Evolutionary conservation across 2,329 filamentous ascomycete genomes (phyloP), one percentile per base, ranked within the genome.

Genomic region (Tolypocladium guangdongense): DNA sequence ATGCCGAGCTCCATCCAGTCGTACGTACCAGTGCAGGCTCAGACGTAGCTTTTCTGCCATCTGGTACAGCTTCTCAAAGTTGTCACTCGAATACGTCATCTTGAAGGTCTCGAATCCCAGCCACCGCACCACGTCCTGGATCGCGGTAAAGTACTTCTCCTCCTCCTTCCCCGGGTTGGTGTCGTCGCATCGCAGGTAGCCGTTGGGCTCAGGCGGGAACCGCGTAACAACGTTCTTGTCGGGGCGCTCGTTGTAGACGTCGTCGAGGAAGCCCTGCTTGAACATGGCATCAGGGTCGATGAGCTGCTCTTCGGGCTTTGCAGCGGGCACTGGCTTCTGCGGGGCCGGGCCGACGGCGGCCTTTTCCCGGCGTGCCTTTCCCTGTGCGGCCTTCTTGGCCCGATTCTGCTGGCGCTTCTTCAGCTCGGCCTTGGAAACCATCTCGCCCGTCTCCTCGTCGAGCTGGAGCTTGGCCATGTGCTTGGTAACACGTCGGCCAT

Each of bases 101-200:
- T 63, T 62, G 56, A 57, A 62, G 0, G 65, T 64, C n/a, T 62
- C 59, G 45, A 67, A 67, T 32, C 85, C 87, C 7, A 96, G 76
- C 93, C 93, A 97, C 60, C 78, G 72, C 50, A 96, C 80, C 66
- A 92, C 90, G 57, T 96, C 90, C 63, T 89, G 77, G 60, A 97
- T 97, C n/a, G 89, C 87, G 12, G 79, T 81, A 65, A 95, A 95
- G 70, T 91, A 97, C 55, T 86, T 79, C 70, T 95, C 88, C 67
- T 96, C 88, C 68, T 97, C 93, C 49, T 88, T 88, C 59, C 91
- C 89, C 1, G 93, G 93, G 68, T 97, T 97, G 16, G 93, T 97
- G 63, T 97, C 93, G 67, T 97, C 93, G 68, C 88, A 96, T 62
- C 92, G 55, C 51, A 56, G 36, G 50, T 55, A 96, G 52, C 92